These are phyloP conservation scores for Candida odintsovae DNA, from an alignment of 805 yeast genomes.

Conservation along the genomic window DNA sequence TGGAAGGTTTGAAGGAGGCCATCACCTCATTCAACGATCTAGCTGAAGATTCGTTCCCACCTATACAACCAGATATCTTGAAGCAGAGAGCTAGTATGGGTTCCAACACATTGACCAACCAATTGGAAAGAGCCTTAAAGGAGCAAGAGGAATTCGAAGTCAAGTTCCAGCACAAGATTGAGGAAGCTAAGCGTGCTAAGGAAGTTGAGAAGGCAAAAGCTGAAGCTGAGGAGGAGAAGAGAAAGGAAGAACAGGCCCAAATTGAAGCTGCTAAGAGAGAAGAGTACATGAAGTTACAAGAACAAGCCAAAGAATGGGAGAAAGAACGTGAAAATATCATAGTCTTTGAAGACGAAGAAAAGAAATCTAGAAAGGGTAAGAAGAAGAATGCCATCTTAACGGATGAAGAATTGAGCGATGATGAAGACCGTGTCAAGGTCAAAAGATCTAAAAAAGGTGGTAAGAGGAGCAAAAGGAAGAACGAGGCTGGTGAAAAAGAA, in stretches of 20 bases:
- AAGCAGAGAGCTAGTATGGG: conserved; percentile 87
- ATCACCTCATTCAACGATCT: conserved; percentile 51
- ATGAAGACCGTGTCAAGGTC: conserved; percentile 18
- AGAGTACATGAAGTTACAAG: conserved; percentile 45
- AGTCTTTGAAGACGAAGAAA: conserved; percentile 33
- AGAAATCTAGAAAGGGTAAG: conserved; percentile 30
- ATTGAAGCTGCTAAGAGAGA: conserved; percentile 33
- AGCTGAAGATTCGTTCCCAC: conserved; percentile 57
- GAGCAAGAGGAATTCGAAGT: conserved; percentile 69
- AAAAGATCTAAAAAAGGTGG: conserved; percentile 14
- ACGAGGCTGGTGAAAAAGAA: conserved; percentile 29
- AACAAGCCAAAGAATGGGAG: conserved; percentile 53
- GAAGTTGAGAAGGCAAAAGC: conserved; percentile 42
- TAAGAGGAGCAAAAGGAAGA: conserved; percentile 20
- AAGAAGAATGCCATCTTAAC: conserved; percentile 40
- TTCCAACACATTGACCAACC: conserved; percentile 62
- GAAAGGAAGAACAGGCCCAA: conserved; percentile 43
- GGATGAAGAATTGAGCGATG: conserved; percentile 35
- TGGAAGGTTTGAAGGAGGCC: conserved; percentile 55
- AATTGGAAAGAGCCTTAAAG: conserved; percentile 61
- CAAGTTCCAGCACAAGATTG: conserved; percentile 53
- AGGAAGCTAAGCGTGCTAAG: conserved; percentile 59
- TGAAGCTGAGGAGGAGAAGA: conserved; percentile 42
- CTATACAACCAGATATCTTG: conserved; percentile 74
- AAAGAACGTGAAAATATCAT: conserved; percentile 38